Base-by-base conservation (phyloP, 805 yeast species). In the Monosporozyma aerobia region DNA sequence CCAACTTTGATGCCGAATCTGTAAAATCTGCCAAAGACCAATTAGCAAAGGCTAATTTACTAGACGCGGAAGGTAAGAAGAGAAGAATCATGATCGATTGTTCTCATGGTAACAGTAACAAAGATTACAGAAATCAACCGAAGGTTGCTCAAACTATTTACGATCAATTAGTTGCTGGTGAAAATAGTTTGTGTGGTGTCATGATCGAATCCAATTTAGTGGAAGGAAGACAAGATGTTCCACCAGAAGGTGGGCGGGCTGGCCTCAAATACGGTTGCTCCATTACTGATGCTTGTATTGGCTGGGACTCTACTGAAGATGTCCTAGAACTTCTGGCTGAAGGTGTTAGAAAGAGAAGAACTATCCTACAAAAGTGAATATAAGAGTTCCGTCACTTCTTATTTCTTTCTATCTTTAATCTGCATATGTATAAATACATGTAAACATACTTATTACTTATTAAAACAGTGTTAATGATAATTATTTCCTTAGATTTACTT, bases 271-370 rank as follows among this genome's bases (percentile, higher is more conserved):
- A 92, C 73, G 99, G 99, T 57, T 87, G 90, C 57, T 87, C 96
- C 32, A 90, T 92, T 63, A 92, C 99, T n/a, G 99, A 92, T 71
- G 96, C 97, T 33, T 92, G 99, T 77, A 90, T 92, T 55, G 79
- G 88, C 55, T 88, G 96, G 89, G 94, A 86, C 51, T 75, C 81
- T 48, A 92, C 99, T 16, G 92, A 77, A 48, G 72, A 69, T 27
- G 92, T 89, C 52, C 76, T 92, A 61, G 77, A 76, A 50, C 73
- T 75, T 50, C 79, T 92, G 62, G 83, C 97, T 27, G 78, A 78
- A 35, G 95, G 96, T 54, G 94, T 92, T 32, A 79, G 80, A 69
- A 74, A 75, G 48, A 85, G 97, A 77, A 84, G 97, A 77, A 57
- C 61, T 47, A 62, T 61, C 47, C 53, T 63, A 27, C 60, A 58